phyloP scores from a whole-genome alignment of 108 stramenopile species.

The Skeletonema costatum region DNA sequence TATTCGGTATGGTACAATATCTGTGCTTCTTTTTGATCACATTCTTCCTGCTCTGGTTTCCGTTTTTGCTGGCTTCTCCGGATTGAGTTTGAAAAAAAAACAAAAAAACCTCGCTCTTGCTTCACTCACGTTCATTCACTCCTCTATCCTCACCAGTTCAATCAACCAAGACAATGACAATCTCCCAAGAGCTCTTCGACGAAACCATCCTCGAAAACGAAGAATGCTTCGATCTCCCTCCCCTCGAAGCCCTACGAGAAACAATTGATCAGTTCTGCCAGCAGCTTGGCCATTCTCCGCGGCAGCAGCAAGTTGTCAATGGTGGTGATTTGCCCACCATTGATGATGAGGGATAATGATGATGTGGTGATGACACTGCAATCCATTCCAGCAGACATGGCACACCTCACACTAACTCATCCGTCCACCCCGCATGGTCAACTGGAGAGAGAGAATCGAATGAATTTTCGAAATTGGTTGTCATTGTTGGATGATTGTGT shows the following conservation, averaged over 20 bases:
- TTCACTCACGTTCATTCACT: too few species aligned
- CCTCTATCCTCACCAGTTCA: too few species aligned
- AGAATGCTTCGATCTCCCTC: conserved; percentile 67
- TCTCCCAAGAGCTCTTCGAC: conserved; percentile 79
- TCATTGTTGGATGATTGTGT: conserved; percentile 39
- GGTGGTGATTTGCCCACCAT: conserved; percentile 1
- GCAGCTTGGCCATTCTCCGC: conserved; percentile 16
- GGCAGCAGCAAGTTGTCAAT: conserved; percentile 1
- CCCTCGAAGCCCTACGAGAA: conserved; percentile 71
- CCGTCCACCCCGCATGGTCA: conserved; percentile 43
- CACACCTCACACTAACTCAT: conserved; percentile 62
- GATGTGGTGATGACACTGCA: neutral
- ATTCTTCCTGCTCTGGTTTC: too few species aligned
- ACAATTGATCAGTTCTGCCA: conserved; percentile 63
- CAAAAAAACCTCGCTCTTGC: too few species aligned
- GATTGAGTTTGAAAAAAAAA: too few species aligned
- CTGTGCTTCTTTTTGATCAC: too few species aligned
- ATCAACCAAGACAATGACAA: neutral
- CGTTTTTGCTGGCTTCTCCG: too few species aligned
- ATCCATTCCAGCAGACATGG: conserved; percentile 6
- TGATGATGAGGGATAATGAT: neutral
- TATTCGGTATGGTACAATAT: too few species aligned
- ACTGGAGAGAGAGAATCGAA: conserved; percentile 4
- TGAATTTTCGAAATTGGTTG: conserved; percentile 22
- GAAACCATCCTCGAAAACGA: conserved; percentile 81